Conservation (phyloP, 2,329 filamentous ascomycete genomes). For the Coniochaeta sp. region DNA sequence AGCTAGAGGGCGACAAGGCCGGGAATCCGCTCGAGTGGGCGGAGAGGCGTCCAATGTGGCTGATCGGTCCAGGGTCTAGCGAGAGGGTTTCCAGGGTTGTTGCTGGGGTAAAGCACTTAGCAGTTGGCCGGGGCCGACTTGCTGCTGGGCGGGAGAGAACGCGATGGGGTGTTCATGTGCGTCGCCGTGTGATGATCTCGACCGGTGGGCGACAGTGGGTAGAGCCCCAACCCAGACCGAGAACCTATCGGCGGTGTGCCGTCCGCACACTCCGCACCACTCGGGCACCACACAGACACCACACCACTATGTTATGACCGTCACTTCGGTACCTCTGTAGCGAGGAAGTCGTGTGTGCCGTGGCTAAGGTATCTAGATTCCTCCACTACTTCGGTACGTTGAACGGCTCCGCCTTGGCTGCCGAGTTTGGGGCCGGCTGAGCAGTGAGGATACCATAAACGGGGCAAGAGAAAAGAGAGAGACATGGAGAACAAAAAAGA, state of each 20-base stretch:
- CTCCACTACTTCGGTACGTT: too few species aligned
- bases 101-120: neutral
- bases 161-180: neutral
- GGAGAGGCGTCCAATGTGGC: neutral
- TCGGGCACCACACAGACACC: neutral
- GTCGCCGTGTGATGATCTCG: neutral
- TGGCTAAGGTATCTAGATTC: too few species aligned
- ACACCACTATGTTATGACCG: neutral
- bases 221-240: neutral
- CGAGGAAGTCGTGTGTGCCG: neutral
- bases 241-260: neutral
- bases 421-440: neutral
- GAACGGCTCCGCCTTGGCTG: neutral
- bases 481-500: too few species aligned
- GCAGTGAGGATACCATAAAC: too few species aligned
- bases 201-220: neutral
- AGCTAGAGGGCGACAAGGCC: neutral
- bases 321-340: neutral
- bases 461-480: neutral
- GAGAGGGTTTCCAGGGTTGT: neutral
- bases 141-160: neutral
- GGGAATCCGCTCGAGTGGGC: neutral
- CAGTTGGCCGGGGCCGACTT: neutral
- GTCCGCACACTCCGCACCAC: neutral
- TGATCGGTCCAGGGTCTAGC: neutral